These are phyloP conservation scores for Microglena sp. DNA, from an alignment of 139 green algal genomes.

Conservation along the genomic window DNA sequence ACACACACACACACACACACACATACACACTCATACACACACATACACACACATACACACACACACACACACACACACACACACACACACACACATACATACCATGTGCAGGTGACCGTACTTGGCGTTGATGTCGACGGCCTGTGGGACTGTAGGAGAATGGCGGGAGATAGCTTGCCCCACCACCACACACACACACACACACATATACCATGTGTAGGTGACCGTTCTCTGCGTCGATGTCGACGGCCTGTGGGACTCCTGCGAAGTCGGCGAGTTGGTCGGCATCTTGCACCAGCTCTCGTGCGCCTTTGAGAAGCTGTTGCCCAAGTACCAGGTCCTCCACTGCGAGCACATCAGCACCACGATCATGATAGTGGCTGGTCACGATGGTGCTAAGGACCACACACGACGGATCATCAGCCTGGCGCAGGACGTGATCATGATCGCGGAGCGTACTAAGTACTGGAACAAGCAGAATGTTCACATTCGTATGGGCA, in stretches of 20 bases:
- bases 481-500: slow-evolving; percentile 15
- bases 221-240: slow-evolving; percentile 33
- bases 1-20: too few species aligned
- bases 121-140: too few species aligned
- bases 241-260: too few species aligned
- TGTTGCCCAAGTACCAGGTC: slow-evolving; percentile 15
- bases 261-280: too few species aligned
- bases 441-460: background rate
- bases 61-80: too few species aligned
- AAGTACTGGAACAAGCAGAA: background rate
- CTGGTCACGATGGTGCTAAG: slow-evolving; percentile 14
- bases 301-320: slow-evolving; percentile 30
- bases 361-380: slow-evolving; percentile 33
- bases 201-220: too few species aligned
- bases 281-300: slow-evolving; percentile 32
- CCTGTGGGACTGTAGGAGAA: slow-evolving; percentile 25
- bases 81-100: too few species aligned
- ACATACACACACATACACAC: too few species aligned
- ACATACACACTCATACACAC: too few species aligned
- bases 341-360: slow-evolving; percentile 29
- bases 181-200: too few species aligned
- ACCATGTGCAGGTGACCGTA: too few species aligned
- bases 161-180: slow-evolving; percentile 15
- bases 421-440: slow-evolving; percentile 13
- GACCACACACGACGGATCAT: slow-evolving; percentile 18